phyloP scores from a whole-genome alignment of 495 filamentous ascomycete genomes.

The Aspergillus cavernicola region DNA sequence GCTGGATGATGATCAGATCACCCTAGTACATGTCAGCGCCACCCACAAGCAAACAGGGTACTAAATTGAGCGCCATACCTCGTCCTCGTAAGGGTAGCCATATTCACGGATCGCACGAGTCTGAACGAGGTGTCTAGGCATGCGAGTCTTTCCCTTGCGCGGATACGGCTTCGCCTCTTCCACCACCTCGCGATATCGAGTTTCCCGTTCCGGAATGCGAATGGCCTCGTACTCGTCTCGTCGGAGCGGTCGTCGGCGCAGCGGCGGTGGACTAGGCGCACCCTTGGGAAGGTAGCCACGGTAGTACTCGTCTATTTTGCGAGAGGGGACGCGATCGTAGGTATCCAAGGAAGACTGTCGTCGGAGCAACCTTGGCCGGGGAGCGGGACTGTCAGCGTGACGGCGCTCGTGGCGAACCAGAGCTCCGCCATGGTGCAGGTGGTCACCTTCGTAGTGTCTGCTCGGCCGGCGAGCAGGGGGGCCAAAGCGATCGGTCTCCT shows the following conservation, averaged over 20 bases:
- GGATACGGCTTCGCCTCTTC: slow-evolving; percentile 53
- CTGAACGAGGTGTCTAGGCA: slow-evolving; percentile 72
- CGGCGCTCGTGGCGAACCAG: slow-evolving; percentile 38
- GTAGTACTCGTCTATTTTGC: slow-evolving; percentile 50
- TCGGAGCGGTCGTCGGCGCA: slow-evolving; percentile 31
- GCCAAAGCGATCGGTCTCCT: slow-evolving; percentile 54
- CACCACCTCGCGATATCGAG: slow-evolving; percentile 33
- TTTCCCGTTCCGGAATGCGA: slow-evolving; percentile 61
- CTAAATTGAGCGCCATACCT: slow-evolving; percentile 46
- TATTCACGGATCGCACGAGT: slow-evolving; percentile 74
- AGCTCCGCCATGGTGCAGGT: slow-evolving; percentile 39
- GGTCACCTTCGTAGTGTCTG: slow-evolving; percentile 48
- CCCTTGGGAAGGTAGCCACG: slow-evolving; percentile 34
- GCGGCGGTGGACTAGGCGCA: slow-evolving; percentile 34
- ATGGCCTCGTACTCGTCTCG: slow-evolving; percentile 61
- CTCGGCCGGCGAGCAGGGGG: slow-evolving; percentile 48
- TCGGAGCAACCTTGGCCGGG: slow-evolving; percentile 56
- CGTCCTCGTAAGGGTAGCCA: slow-evolving; percentile 82
- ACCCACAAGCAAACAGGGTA: neutral
- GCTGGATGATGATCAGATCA: slow-evolving; percentile 70
- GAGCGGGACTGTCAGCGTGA: slow-evolving; percentile 39
- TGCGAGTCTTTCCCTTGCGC: slow-evolving; percentile 82
- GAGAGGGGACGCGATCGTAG: slow-evolving; percentile 62
- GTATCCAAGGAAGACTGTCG: slow-evolving; percentile 69
- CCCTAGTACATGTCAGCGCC: slow-evolving; percentile 46